Evolutionary conservation across 305 asterid species (phyloP).

Genomic region (Lippia alba): DNA sequence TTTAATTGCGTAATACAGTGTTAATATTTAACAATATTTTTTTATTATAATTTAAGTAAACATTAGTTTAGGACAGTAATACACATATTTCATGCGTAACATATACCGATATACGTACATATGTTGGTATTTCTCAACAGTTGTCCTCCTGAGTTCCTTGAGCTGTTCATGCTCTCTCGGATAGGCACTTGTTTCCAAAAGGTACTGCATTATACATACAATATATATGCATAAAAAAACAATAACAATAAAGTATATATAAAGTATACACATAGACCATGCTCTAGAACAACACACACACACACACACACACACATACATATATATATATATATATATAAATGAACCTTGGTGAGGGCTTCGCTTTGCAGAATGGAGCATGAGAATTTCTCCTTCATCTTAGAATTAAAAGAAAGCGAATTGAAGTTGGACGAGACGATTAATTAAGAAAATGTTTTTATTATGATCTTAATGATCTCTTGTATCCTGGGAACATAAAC

Average conservation of each 20-base stretch:
- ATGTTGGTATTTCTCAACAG: conserved; percentile 19
- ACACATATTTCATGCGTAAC: neutral
- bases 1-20: no score
- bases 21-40: no score
- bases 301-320: neutral
- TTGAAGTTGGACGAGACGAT: neutral
- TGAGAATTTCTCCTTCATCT: conserved; percentile 35
- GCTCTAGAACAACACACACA: neutral
- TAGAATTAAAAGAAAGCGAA: neutral
- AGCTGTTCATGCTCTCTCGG: conserved; percentile 42
- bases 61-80: neutral
- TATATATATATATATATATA: neutral
- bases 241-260: no score
- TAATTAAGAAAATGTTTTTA: neutral
- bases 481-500: neutral
- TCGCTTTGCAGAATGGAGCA: conserved; percentile 42
- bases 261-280: neutral
- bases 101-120: neutral
- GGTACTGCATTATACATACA: conserved; percentile 23
- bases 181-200: conserved; percentile 40
- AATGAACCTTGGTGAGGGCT: conserved; percentile 27
- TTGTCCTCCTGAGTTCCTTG: conserved; percentile 38
- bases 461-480: neutral
- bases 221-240: neutral
- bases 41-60: no score